Evolutionary conservation across 371 early-diverging fungal species (phyloP).

Genomic region (Circinella minor): DNA sequence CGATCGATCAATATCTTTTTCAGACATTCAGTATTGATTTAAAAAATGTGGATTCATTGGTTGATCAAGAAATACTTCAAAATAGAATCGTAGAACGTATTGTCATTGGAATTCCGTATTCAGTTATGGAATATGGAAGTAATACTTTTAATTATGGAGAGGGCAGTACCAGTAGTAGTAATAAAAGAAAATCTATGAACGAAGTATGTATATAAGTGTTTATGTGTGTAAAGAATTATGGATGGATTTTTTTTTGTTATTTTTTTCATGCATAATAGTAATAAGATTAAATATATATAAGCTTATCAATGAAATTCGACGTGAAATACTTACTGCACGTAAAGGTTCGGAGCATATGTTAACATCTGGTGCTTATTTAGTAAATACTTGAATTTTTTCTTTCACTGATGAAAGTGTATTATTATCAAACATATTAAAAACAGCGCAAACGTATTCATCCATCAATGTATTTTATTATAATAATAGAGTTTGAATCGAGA

Average conservation of each 20-base stretch:
- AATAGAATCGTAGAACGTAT: background rate
- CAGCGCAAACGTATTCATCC: too few species aligned
- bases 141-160: too few species aligned
- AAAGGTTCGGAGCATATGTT: conserved; percentile 2
- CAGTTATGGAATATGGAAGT: background rate
- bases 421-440: background rate
- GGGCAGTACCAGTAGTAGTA: too few species aligned
- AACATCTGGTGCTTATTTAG: background rate
- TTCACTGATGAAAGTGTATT: too few species aligned
- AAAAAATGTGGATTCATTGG: background rate
- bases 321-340: background rate
- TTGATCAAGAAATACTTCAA: background rate
- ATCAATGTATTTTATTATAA: background rate
- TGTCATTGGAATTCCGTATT: background rate
- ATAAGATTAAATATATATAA: background rate
- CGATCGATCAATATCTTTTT: background rate
- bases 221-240: too few species aligned
- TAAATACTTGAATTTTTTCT: background rate
- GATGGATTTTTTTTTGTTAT: too few species aligned
- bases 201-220: background rate
- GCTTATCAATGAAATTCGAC: background rate
- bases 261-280: background rate
- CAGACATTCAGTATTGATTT: background rate
- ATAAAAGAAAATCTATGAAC: background rate
- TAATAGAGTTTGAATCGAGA: background rate